These are phyloP conservation scores for Francoa sonchifolia DNA, from an alignment of 441 rosid species.

Conservation along the genomic window DNA sequence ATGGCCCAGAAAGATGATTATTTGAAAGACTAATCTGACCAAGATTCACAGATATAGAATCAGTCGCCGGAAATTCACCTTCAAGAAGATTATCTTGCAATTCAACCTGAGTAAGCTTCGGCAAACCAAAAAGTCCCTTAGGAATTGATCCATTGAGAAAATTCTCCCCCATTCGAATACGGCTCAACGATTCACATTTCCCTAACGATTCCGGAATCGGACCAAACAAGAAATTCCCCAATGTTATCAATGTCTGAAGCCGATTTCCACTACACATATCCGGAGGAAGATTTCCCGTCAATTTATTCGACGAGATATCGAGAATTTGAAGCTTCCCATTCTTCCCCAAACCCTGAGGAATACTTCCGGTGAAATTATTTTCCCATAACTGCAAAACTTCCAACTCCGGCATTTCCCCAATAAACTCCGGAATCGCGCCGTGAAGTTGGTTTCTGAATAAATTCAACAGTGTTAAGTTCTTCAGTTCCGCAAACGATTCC, in stretches of 20 bases:
- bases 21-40: slow-evolving; percentile 82
- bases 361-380: slow-evolving; percentile 76
- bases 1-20: slow-evolving; percentile 62
- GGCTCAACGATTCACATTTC: slow-evolving; percentile 47
- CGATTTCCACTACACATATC: slow-evolving; percentile 65
- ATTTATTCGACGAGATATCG: slow-evolving; percentile 80
- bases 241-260: slow-evolving; percentile 57
- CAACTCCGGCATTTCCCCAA: slow-evolving; percentile 63
- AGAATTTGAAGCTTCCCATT: slow-evolving; percentile 51
- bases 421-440: slow-evolving; percentile 74
- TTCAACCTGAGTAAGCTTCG: slow-evolving; percentile 72
- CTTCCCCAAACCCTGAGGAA: slow-evolving; percentile 59
- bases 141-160: slow-evolving; percentile 88
- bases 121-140: slow-evolving; percentile 62
- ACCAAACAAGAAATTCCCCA: slow-evolving; percentile 69
- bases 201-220: slow-evolving; percentile 72
- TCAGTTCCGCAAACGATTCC: slow-evolving; percentile 33
- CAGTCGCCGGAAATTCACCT: slow-evolving; percentile 60
- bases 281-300: slow-evolving; percentile 74
- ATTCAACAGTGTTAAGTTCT: slow-evolving; percentile 69
- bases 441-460: slow-evolving; percentile 79
- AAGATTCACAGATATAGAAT: slow-evolving; percentile 35
- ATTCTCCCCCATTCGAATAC: slow-evolving; percentile 91
- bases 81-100: slow-evolving; percentile 57
- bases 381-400: slow-evolving; percentile 92